Percentiles rank a stretch among this genome's conserved stretches.
Evolutionary conservation across 257 asterid species (phyloP).

Genomic region (Salvia miltiorrhiza): DNA sequence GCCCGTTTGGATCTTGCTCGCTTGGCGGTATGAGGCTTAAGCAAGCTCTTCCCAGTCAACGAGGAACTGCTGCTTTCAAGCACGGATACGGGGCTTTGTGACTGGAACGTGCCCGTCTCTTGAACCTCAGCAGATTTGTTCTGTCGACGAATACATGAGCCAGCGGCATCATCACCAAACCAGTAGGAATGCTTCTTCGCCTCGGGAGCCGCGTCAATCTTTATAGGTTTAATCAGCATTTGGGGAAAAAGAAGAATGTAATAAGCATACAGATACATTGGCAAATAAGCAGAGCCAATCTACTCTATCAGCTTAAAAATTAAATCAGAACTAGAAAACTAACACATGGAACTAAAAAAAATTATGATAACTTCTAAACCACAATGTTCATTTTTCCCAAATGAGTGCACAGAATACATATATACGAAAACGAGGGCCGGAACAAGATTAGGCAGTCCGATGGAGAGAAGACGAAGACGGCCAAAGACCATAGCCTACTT

Average conservation of each 20-base stretch:
- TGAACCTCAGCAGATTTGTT: constrained; percentile 24
- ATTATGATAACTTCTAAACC: background rate
- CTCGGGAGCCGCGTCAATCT: constrained; percentile 23
- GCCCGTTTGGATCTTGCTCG: constrained; percentile 69
- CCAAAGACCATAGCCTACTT: background rate
- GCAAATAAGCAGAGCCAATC: background rate
- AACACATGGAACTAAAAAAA: background rate
- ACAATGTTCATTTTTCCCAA: background rate
- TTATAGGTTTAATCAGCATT: background rate
- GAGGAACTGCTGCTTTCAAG: constrained; percentile 56
- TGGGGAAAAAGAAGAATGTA: background rate
- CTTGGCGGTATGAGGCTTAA: constrained; percentile 33
- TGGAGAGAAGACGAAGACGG: background rate
- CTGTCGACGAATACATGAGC: constrained; percentile 21
- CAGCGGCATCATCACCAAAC: constrained; percentile 22
- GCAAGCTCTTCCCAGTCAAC: constrained; percentile 34
- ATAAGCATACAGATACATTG: constrained; percentile 4
- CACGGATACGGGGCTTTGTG: constrained; percentile 73
- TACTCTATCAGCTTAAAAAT: background rate
- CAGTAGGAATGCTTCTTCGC: constrained; percentile 22
- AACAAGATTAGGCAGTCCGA: background rate
- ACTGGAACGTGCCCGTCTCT: constrained; percentile 41
- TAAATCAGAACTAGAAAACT: background rate
- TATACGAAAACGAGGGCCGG: background rate
- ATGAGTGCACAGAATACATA: background rate